Base-by-base conservation (phyloP, 768 basidiomycete species). In the Amanita muscaria region DNA sequence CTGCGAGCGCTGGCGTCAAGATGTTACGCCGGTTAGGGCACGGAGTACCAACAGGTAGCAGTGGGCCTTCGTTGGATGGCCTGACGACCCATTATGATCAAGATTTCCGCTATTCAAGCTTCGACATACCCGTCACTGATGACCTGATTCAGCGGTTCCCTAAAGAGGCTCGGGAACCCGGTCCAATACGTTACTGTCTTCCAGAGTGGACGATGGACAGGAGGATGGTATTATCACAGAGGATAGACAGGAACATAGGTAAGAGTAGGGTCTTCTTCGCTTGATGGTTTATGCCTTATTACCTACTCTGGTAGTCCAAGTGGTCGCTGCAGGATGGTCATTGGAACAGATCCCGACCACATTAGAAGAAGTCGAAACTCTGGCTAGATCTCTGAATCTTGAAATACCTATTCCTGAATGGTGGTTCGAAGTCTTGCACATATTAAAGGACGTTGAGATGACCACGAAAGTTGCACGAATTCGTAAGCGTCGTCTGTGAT, bases 391-490 rank as follows among this genome's bases (percentile, higher is more conserved):
- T 15, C 31, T 57, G 33, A 44, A 50, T 24, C 14, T 40, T 19
- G 34, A 41, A 24, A 22, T 49, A 21, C 58, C 59, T 4, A 48
- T 60, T 12, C 60, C 63, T 2, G 53, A 46, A 11, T 63, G 59
- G 59, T 43, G 55, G 11, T 57, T 54, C n/a, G 22, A 51, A 19
- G 23, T 64, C 19, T 14, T 64, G 2, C 57, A 62, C 27, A 41
- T 62, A 22, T 55, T 65, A 15, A 51, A 58, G 16, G 57, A 56
- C 37, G 48, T 53, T 24, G 49, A 49, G 9, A 41, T 46, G 21
- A 40, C 43, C 9, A 40, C 7, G 3, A 41, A 38, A 24, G 22
- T 42, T 18, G 25, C 50, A 19, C 49, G 50, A 19, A 38, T 46
- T 36, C 53, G 59, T 59, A 40, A 42, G 58, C n/a, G 14, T 35